Evolutionary conservation across 2,329 filamentous ascomycete genomes (phyloP), one percentile per base, ranked within the genome.

Genomic region (Beauveria pseudobassiana): DNA sequence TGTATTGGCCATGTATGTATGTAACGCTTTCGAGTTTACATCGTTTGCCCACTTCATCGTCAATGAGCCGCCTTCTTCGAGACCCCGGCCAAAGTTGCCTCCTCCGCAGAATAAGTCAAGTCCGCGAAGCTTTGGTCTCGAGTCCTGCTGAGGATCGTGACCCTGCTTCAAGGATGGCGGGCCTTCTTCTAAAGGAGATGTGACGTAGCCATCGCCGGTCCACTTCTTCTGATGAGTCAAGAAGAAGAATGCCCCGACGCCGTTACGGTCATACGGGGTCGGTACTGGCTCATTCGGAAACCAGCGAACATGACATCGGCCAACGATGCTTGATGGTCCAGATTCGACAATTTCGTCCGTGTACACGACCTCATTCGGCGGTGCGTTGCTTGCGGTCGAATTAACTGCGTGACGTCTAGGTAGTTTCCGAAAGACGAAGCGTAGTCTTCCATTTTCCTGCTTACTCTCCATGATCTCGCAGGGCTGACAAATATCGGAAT

Each of bases 71-170:
- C 84, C 84, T 59, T 92, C 89, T 71, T 92, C 89, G 0, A 96
- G 76, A 0, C 90, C 90, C 34, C 88, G 80, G 5, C 90, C 90
- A 57, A 95, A 85, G 58, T 87, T 91, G 0, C 91, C 90, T 20
- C 88, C 87, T 1, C 91, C 91, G 65, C 87, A 91, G 68, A 91
- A 96, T 0, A 95, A 75, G 64, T 91, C 89, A 3, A 93, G 73
- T 0, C 87, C 88, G 5, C 75, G 76, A 9, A 90, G 76, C 62
- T 77, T 78, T 20, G 69, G 63, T 62, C 70, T 5, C 46, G 55
- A 62, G 5, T 63, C 38, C 1, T 63, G 65, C 0, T 61, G 54
- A 0, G 83, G 81, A 64, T 87, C 75, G 48, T 83, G 83, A 0
- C 85, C 86, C 71, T 89, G 81, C 0, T 74, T 77, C 2, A 88